phyloP scores from a whole-genome alignment of 2,329 filamentous ascomycete species.

The Cladobotryum protrusum region DNA sequence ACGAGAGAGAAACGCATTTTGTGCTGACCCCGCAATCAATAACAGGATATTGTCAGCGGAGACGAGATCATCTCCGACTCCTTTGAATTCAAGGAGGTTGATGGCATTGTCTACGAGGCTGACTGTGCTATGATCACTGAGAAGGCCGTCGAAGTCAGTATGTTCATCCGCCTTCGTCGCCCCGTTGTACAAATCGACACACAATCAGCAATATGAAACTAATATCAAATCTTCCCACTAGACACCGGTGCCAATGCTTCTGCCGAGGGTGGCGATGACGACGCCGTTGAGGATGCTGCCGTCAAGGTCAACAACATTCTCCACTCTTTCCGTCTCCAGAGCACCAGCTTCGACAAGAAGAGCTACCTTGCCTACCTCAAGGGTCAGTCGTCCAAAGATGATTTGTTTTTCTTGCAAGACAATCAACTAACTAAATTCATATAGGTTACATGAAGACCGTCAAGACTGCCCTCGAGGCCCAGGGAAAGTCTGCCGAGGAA shows the following conservation, averaged over 20 bases:
- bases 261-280: slow-evolving; percentile 81
- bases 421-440: neutral
- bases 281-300: slow-evolving; percentile 62
- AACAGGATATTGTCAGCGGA: slow-evolving; percentile 76
- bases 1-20: neutral
- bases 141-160: slow-evolving; percentile 67
- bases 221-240: slow-evolving; percentile 25
- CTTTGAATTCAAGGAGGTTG: slow-evolving; percentile 74
- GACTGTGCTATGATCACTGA: slow-evolving; percentile 87
- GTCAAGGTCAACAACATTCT: slow-evolving; percentile 88
- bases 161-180: slow-evolving; percentile 20
- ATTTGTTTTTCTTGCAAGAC: neutral
- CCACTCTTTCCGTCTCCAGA: slow-evolving; percentile 82
- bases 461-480: slow-evolving; percentile 62
- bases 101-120: slow-evolving; percentile 78
- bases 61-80: slow-evolving; percentile 98
- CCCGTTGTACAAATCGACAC: slow-evolving; percentile 18
- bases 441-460: slow-evolving; percentile 87
- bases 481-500: slow-evolving; percentile 54
- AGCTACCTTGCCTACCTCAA: slow-evolving; percentile 77
- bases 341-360: slow-evolving; percentile 82
- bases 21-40: slow-evolving; percentile 23
- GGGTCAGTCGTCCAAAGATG: slow-evolving; percentile 46
- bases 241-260: slow-evolving; percentile 95
- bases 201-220: neutral